Evolutionary conservation across 2,329 filamentous ascomycete genomes (phyloP).

Genomic region (Coccinonectria pachysandricola): DNA sequence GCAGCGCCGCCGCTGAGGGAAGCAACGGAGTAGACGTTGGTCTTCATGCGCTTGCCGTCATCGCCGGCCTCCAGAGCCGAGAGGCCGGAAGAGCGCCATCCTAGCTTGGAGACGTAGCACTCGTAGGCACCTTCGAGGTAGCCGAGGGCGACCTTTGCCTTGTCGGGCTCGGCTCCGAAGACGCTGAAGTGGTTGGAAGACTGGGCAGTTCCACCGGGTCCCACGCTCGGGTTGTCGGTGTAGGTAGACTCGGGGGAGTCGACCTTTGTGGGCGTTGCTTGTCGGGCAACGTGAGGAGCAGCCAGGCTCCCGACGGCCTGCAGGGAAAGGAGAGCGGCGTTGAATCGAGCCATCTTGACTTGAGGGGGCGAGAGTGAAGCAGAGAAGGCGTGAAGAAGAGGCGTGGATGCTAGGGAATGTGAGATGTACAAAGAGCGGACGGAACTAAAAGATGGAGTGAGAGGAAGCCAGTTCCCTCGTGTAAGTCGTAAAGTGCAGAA

Average conservation of each 20-base stretch:
- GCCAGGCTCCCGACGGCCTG: constrained; percentile 7
- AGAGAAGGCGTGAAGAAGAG: too few relatives aligned
- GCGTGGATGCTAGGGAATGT: too few relatives aligned
- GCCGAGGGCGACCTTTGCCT: constrained; percentile 20
- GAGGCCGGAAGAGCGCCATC: constrained; percentile 29
- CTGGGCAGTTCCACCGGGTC: constrained; percentile 21
- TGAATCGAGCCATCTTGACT: too few relatives aligned
- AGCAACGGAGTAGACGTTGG: constrained; percentile 34
- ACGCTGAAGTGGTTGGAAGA: constrained; percentile 32
- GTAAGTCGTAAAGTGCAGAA: too few relatives aligned
- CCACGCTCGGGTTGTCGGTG: constrained; percentile 21
- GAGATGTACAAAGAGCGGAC: too few relatives aligned
- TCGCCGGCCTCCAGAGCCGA: constrained; percentile 24
- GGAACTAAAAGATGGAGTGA: too few relatives aligned
- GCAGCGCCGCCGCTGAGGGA: constrained; percentile 27
- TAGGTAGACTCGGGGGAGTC: constrained; percentile 13
- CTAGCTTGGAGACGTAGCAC: constrained; percentile 28
- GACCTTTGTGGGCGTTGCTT: constrained; percentile 3
- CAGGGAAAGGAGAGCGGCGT: constrained; percentile 7
- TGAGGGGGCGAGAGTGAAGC: too few relatives aligned
- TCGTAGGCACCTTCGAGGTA: constrained; percentile 37
- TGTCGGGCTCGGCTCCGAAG: constrained; percentile 17
- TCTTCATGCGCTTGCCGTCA: constrained; percentile 33
- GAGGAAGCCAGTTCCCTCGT: too few relatives aligned
- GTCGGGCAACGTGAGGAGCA: constrained; percentile 9